Evolutionary conservation across 805 yeast species (phyloP), one percentile per base, ranked within the genome.

Genomic region (Phaffomyces antillensis): DNA sequence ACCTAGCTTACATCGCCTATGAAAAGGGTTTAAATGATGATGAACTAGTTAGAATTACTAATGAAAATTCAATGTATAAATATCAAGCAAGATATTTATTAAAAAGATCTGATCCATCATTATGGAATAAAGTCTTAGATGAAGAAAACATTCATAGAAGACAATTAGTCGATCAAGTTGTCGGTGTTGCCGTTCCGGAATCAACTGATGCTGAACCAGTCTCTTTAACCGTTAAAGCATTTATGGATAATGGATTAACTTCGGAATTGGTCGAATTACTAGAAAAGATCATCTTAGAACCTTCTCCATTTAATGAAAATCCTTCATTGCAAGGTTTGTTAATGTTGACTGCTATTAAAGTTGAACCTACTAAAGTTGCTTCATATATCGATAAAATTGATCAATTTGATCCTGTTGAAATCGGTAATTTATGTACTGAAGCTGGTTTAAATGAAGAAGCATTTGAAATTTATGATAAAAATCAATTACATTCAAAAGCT

Each of bases 41-140:
- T 46, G 99, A 93, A 65, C 77, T 93, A 60, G 79, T 93, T 59
- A 75, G 78, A 61, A 89, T 93, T 66, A 93, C 99, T 54, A 93
- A 93, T 65, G 98, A 93, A 61, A 93, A 93, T 66, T 79, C 93
- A 56, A 93, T 93, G 99, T 93, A 86, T 77, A 93, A 93, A 67
- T 91, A 93, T 68, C 99, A 93, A 73, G 98, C 98, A n/a, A 83
- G 98, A 65, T 93, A 93, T 63, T 74, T 93, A 58, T 76, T 93
- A 55, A 73, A 79, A 49, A 85, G 96, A 65, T 87, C 96, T n/a
- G 96, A 93, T 62, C 71, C 81, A 23, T 74, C 67, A 7, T 74
- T 93, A 52, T 93, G 98, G 97, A 68, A 77, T 45, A 73, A 72
- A 54, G 99, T 93, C 6, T 74, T 93, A 61, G 58, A 71, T 48